phyloP scores from a whole-genome alignment of 306 rosid species.

The Fragaria iinumae region DNA sequence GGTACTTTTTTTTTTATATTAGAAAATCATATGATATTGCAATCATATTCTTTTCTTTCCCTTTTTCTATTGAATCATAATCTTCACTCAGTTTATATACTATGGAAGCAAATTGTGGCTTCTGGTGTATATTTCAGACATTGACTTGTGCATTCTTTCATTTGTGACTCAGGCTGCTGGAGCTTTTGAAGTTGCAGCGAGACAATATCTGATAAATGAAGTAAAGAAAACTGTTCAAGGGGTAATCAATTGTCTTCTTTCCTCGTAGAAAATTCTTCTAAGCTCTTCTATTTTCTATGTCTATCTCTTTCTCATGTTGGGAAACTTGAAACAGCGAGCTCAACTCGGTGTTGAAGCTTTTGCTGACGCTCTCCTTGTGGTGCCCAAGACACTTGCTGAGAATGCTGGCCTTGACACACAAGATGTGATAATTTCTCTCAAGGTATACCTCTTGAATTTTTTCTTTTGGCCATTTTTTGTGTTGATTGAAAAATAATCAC shows the following conservation, averaged over 20 bases:
- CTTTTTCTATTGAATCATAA: no score
- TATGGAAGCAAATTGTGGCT: not conserved
- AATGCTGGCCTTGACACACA: constrained; percentile 95
- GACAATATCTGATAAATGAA: constrained; percentile 72
- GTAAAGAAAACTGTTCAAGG: constrained; percentile 94
- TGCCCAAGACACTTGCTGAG: constrained; percentile 94
- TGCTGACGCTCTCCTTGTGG: constrained; percentile 95
- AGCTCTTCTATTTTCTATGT: not conserved
- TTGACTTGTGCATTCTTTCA: not conserved
- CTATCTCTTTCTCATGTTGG: constrained; percentile 9
- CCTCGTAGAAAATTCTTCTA: not conserved
- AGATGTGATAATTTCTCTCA: constrained; percentile 83
- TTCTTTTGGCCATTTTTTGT: not conserved
- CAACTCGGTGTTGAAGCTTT: constrained; percentile 96
- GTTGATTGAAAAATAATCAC: not conserved
- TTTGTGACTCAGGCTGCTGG: constrained; percentile 78
- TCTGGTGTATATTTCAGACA: not conserved
- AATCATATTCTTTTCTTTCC: no score
- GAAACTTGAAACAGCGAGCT: constrained; percentile 73
- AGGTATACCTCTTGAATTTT: constrained; percentile 34
- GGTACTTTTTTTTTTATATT: constrained; percentile 30
- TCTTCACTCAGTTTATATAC: no score
- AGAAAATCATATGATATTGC: not conserved
- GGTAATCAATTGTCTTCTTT: constrained; percentile 44
- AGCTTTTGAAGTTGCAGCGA: constrained; percentile 96